Conservation (phyloP, 108 stramenopile species). For the Mayamaea pseudoterrestris region DNA sequence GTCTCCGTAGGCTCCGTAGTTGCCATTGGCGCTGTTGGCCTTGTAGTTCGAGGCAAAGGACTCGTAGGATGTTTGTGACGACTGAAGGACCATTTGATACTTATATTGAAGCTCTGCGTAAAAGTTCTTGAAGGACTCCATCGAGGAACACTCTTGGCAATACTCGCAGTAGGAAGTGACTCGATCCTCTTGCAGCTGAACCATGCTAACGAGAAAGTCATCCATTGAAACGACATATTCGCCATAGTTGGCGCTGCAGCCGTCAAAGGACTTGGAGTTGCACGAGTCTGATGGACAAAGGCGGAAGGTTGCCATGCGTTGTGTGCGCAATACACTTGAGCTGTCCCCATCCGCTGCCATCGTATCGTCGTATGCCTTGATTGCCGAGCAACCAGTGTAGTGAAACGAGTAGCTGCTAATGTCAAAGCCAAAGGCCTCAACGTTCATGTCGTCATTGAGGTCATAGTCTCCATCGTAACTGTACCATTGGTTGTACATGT, state of each 20-base stretch:
- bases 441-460: constrained; percentile 6
- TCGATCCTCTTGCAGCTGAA: constrained; percentile 37
- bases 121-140: constrained; percentile 6
- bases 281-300: constrained; percentile 64
- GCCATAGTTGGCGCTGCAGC: constrained; percentile 74
- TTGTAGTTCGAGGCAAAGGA: constrained; percentile 2
- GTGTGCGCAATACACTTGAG: constrained; percentile 34
- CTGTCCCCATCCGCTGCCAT: constrained; percentile 17
- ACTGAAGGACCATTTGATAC: not conserved
- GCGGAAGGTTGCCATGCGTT: constrained; percentile 64
- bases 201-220: constrained; percentile 43
- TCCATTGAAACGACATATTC: constrained; percentile 75
- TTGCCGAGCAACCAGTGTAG: constrained; percentile 70
- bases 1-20: constrained; percentile 4
- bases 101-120: not conserved
- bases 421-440: constrained; percentile 33
- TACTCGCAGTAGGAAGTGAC: constrained; percentile 60
- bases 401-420: constrained; percentile 61
- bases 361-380: constrained; percentile 44
- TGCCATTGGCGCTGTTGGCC: constrained; percentile 11
- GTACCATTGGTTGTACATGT: constrained; percentile 5
- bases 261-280: constrained; percentile 26
- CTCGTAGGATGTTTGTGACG: constrained; percentile 13
- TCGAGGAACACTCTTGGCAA: constrained; percentile 39
- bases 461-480: constrained; percentile 4